Conservation (phyloP, 768 basidiomycete genomes). For the Mycena alexandri region DNA sequence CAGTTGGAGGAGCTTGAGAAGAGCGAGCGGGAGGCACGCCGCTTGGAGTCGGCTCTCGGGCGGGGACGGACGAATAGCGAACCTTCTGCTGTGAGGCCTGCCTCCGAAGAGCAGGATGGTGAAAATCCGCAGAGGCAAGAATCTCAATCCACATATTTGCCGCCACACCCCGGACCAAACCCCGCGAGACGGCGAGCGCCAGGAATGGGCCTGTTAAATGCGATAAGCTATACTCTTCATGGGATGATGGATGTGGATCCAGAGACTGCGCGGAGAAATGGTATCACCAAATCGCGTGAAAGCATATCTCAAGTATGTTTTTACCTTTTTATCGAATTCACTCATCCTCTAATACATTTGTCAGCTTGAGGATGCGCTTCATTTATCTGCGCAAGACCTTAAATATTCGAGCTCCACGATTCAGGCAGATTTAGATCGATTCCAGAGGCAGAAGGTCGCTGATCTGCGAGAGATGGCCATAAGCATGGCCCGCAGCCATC, state of each 20-base stretch:
- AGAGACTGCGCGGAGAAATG: constrained; percentile 92
- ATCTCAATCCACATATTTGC: constrained; percentile 64
- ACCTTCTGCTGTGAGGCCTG: constrained; percentile 45
- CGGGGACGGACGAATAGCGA: constrained; percentile 58
- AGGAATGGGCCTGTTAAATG: constrained; percentile 90
- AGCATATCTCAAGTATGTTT: constrained; percentile 88
- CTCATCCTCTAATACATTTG: constrained; percentile 27
- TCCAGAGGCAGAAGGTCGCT: constrained; percentile 98
- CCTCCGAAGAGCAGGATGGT: constrained; percentile 40
- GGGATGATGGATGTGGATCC: constrained; percentile 99
- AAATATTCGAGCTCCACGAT: constrained; percentile 97
- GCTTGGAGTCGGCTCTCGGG: constrained; percentile 89
- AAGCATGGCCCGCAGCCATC: constrained; percentile 88
- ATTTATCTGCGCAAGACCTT: constrained; percentile 91
- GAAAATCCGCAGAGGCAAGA: constrained; percentile 56
- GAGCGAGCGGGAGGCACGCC: constrained; percentile 89
- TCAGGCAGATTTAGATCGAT: constrained; percentile 96
- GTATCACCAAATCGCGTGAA: constrained; percentile 95
- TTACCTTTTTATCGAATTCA: constrained; percentile 7
- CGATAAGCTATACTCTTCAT: constrained; percentile 93
- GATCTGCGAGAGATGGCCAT: constrained; percentile 96
- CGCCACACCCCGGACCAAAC: constrained; percentile 85
- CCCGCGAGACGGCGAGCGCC: constrained; percentile 72
- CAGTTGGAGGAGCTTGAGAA: constrained; percentile 91
- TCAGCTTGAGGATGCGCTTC: constrained; percentile 95